Base-by-base conservation (phyloP, 352 stramenopile species). In the Albugo candida region DNA sequence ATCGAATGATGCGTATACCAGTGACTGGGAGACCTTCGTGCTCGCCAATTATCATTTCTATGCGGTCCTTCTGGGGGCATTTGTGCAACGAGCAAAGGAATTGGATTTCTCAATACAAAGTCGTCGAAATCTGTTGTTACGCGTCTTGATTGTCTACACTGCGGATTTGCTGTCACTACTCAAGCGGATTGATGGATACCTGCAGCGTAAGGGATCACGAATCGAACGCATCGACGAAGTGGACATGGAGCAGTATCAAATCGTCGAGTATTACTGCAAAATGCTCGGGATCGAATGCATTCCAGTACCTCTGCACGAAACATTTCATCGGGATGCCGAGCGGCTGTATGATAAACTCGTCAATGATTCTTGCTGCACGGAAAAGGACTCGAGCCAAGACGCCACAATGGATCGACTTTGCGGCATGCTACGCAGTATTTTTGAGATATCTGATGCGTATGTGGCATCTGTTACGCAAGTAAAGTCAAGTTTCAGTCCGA, bases 11-110 rank as follows among this genome's bases (percentile, higher is more conserved):
- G 39, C 50, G 37, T 92, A 84, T 53, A 68, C 72, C 10, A 42
- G 66, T 0, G 63, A 49, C 13, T 92, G 75, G 71, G 70, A 82
- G 51, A 80, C 65, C 21, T 92, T 77, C 45, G 74, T 92, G 16
- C 52, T 92, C 36, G 79, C 79, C 45, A 92, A 92, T 58, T 88
- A 87, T 49, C 76, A 89, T 51, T 92, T 89, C 47, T 92, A 92
- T 56, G 86, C 79, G 45, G 76, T 67, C 17, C 58, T 92, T 5
- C 51, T 92, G 2, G 79, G 79, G 13, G 67, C 59, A 8, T 89
- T 92, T 60, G 64, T 88, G 39, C 68, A 85, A 53, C 68, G 74
- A 8, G 72, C 76, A 11, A 86, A 83, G 47, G 79, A 92, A 43
- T 50, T 92, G n/a, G 76, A 92, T 31, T 83, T 86, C 38, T 79